Evolutionary conservation across 1,284 basidiomycete species (phyloP), one percentile per base, ranked within the genome.

Genomic region (Ceratobasidium sp.): DNA sequence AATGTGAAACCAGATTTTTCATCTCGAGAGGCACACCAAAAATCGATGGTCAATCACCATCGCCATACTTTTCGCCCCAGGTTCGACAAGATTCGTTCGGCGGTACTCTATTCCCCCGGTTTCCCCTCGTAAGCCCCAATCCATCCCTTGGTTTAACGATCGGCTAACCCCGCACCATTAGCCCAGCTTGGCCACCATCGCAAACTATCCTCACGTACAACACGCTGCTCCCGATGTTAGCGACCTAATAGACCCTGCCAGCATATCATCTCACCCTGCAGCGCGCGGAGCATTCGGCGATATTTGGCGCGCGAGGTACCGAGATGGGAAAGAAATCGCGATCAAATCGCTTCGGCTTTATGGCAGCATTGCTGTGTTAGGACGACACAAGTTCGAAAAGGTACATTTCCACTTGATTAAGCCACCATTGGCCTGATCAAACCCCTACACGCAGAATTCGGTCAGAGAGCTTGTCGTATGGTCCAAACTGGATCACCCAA

Each of bases 1-100:
- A 29, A 69, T 58, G 31, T 69, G 66, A 53, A 69, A 19, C 13
- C 66, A 3, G 24, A 49, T 14, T 69, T 69, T 22, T 22, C 58
- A 22, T 46, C 58, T 16, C 22, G 41, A 13, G 54, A 46, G 53
- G 22, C 7, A 31, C 66, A n/a, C n/a, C n/a, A n/a, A n/a, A n/a
- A n/a, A n/a, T n/a, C n/a, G n/a, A n/a, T n/a, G n/a, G n/a, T n/a
- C n/a, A n/a, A n/a, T n/a, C n/a, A n/a, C n/a, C n/a, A n/a, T n/a
- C n/a, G n/a, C n/a, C n/a, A n/a, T n/a, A n/a, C n/a, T n/a, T n/a
- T n/a, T n/a, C n/a, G n/a, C n/a, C n/a, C n/a, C n/a, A n/a, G n/a
- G 19, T 34, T 43, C 51, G 54, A 31, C 3, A 22, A 2, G 11
- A 31, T 22, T 5, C 7, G 31, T 37, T 19, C 22, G 16, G 4